phyloP scores from a whole-genome alignment of 1,139 yeast genomes.

The Suhomyces yuchorum region DNA sequence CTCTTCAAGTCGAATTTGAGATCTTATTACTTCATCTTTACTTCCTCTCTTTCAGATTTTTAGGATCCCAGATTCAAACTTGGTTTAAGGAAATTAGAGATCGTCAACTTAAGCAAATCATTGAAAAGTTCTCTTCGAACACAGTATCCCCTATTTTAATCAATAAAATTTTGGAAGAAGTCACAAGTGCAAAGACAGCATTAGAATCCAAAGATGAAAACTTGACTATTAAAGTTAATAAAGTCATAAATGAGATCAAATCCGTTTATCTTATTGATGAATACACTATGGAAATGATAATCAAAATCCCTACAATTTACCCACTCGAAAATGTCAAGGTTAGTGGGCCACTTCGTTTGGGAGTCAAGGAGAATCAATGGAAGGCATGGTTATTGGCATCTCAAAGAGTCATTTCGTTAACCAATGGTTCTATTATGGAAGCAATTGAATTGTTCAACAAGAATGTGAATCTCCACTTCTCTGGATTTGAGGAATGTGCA shows the following conservation, averaged over 20 bases:
- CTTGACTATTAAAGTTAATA: conserved; percentile 63
- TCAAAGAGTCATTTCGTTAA: conserved; percentile 72
- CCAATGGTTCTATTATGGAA: conserved; percentile 79
- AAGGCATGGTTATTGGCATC: conserved; percentile 93
- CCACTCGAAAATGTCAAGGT: conserved; percentile 77
- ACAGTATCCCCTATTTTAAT: conserved; percentile 68
- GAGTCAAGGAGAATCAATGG: conserved; percentile 93
- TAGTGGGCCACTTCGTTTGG: conserved; percentile 77
- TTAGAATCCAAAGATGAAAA: conserved; percentile 54
- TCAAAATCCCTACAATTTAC: conserved; percentile 68
- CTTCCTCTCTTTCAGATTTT: conserved; percentile 55
- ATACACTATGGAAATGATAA: conserved; percentile 78
- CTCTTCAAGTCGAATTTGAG: conserved; percentile 28
- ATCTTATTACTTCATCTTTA: conserved; percentile 55
- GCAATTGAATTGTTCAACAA: conserved; percentile 80
- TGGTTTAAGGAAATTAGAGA: conserved; percentile 73
- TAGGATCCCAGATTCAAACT: conserved; percentile 67
- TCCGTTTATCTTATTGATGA: conserved; percentile 83
- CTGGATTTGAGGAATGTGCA: conserved; percentile 95
- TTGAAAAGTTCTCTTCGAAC: conserved; percentile 64
- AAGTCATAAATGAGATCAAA: conserved; percentile 66
- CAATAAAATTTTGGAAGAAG: conserved; percentile 57
- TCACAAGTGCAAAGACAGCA: conserved; percentile 42
- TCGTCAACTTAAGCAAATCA: conserved; percentile 53
- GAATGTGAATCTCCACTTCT: conserved; percentile 80